Evolutionary conservation across 176 grass and related monocot genomes (phyloP), one percentile per base, ranked within the genome.

Genomic region (Tillandsia fasciculata): DNA sequence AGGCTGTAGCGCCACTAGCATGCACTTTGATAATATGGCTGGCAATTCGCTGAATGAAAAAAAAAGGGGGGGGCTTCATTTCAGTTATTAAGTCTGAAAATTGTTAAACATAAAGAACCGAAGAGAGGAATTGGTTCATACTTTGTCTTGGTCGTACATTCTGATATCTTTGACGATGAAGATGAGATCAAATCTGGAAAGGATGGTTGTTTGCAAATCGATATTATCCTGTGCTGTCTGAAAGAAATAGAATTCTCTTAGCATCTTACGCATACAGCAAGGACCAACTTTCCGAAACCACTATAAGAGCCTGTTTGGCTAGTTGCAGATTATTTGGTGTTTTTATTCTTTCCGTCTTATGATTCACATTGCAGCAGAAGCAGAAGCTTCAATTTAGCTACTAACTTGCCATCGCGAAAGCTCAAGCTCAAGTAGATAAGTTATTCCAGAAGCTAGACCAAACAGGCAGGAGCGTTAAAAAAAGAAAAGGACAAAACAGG

Each of bases 161-260:
- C 94, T 87, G 77, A 99, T 58, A 81, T 99, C 89, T 59, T 99
- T 99, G 68, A 93, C 89, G 13, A 99, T 99, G 77, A 99, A 99
- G 56, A 99, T 99, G 13, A 90, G 77, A 83, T 99, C 94, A 82
- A 97, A 97, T 27, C 89, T 85, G 59, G 94, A 99, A 65, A 99
- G 89, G 70, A 99, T 99, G 53, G 94, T 99, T 23, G 94, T 99
- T 77, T 93, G 94, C 65, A 99, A 79, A 74, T 99, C 89, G 26
- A 99, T 99, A 74, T 99, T 99, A 81, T 99, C 94, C 80, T 93
- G 87, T 75, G 94, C 69, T 7, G 89, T 99, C 89, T 99, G 86
- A 75, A 68, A 74, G 68, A 2, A 59, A 61, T 61, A 61, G 22
- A 61, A 20, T 61, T 61, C 56, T n/a, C 6, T 61, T 22, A 70